These are phyloP conservation scores for Albizia julibrissin DNA, from an alignment of 306 rosid species.

Conservation along the genomic window DNA sequence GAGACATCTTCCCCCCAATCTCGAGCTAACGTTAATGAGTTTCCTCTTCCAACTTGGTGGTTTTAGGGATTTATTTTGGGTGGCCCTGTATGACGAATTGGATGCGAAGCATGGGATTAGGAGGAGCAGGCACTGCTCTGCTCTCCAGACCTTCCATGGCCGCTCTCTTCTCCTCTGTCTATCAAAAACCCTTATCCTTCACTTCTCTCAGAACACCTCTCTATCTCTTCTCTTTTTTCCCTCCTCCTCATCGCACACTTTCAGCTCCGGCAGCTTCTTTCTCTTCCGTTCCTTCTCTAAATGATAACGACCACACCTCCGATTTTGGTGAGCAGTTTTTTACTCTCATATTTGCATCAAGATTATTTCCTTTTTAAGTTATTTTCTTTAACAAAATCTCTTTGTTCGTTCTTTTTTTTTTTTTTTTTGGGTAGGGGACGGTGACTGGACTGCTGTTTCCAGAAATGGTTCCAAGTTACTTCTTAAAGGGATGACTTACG, in stretches of 20 bases:
- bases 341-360: not conserved
- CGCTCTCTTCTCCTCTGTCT: conserved; percentile 22
- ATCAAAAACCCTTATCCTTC: conserved; percentile 30
- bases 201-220: conserved; percentile 34
- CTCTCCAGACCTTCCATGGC: conserved; percentile 35
- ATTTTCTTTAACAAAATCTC: not conserved
- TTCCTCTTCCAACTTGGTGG: no score
- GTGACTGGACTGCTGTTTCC: conserved; percentile 27
- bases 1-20: no score
- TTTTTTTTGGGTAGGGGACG: conserved; percentile 29
- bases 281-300: conserved; percentile 29
- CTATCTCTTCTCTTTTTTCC: conserved; percentile 29
- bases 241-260: conserved; percentile 44
- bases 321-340: conserved; percentile 40
- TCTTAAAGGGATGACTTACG: conserved; percentile 81
- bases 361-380: not conserved
- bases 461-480: conserved; percentile 48
- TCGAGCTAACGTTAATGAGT: no score
- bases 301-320: conserved; percentile 35
- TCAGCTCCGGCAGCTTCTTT: conserved; percentile 38
- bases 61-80: not conserved
- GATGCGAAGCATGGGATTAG: conserved; percentile 54
- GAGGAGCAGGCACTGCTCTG: conserved; percentile 31
- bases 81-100: conserved; percentile 31
- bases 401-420: not conserved